A percentile compares a stretch with the other conserved stretches of the same genome.
Evolutionary conservation across 106 monocot genomes (phyloP).

Genomic region (Phalaenopsis aphrodite): DNA sequence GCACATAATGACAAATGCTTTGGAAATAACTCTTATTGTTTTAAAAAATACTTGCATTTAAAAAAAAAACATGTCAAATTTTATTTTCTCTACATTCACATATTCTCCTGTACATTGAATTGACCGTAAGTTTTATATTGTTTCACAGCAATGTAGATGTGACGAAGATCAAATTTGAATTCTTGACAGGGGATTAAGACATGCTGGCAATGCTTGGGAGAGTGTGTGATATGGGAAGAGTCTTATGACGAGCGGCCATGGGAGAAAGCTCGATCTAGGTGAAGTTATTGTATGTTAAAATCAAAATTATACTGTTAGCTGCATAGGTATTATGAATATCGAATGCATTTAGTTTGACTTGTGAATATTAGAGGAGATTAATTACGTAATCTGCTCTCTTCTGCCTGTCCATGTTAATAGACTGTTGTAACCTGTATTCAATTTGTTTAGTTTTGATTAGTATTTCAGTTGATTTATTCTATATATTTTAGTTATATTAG

Average conservation of each 20-base stretch:
- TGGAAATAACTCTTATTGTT: not conserved
- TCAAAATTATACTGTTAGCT: not conserved
- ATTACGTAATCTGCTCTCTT: not conserved
- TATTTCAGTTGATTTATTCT: no score
- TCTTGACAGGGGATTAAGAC: constrained; percentile 64
- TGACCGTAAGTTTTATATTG: not conserved
- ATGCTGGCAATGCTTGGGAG: constrained; percentile 73
- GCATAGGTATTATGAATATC: not conserved
- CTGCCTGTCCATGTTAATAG: no score
- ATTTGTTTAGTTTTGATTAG: no score
- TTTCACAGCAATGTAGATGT: not conserved
- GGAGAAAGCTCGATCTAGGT: constrained; percentile 97
- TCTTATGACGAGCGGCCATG: constrained; percentile 91
- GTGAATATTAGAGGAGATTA: not conserved
- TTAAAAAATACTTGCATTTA: not conserved
- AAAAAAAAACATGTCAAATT: not conserved
- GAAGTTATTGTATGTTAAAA: not conserved
- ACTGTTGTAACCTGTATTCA: no score
- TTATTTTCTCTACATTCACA: not conserved
- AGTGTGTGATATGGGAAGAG: constrained; percentile 99
- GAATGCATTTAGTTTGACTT: not conserved
- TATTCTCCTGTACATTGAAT: not conserved
- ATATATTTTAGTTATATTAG: no score
- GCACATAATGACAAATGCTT: not conserved
- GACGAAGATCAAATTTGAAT: not conserved